A percentile compares a stretch with the other conserved stretches of the same genome.
phyloP scores from a whole-genome alignment of 345 rosid species.

The Luvunga scandens region DNA sequence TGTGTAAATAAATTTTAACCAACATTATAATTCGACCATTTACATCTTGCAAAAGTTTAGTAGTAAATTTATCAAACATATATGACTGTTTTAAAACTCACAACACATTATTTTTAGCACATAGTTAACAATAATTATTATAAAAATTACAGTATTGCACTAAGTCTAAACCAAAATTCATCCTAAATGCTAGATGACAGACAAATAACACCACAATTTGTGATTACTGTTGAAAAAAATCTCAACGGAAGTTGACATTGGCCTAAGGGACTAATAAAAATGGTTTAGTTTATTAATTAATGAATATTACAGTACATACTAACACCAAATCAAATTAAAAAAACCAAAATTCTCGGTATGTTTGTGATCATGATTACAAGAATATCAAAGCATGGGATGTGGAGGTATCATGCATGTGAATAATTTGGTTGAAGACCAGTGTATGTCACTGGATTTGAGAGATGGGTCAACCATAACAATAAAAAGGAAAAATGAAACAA shows the following conservation, averaged over 20 bases:
- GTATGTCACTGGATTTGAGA: slow-evolving; percentile 41
- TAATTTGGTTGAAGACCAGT: slow-evolving; percentile 27
- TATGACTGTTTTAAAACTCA: too few species aligned
- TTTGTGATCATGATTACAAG: slow-evolving; percentile 19
- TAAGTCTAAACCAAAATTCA: too few species aligned
- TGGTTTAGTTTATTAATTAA: background rate
- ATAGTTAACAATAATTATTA: too few species aligned
- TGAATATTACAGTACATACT: slow-evolving; percentile 2
- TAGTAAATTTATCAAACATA: too few species aligned
- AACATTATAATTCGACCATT: too few species aligned
- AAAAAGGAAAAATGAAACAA: background rate
- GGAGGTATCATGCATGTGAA: slow-evolving; percentile 19
- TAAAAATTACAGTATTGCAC: too few species aligned
- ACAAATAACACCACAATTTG: background rate
- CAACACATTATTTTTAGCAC: too few species aligned
- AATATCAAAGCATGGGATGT: slow-evolving; percentile 19
- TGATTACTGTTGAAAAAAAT: background rate
- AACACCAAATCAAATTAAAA: slow-evolving; percentile 1
- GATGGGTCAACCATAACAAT: slow-evolving; percentile 25
- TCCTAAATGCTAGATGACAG: too few species aligned
- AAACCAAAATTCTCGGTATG: slow-evolving; percentile 25
- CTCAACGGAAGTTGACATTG: background rate
- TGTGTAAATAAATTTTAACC: too few species aligned
- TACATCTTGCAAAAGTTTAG: too few species aligned
- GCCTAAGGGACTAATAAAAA: background rate